Percentiles rank a stretch among this genome's conserved stretches.
Conservation (phyloP, 352 stramenopile species). For the Phytophthora colocasiae region DNA sequence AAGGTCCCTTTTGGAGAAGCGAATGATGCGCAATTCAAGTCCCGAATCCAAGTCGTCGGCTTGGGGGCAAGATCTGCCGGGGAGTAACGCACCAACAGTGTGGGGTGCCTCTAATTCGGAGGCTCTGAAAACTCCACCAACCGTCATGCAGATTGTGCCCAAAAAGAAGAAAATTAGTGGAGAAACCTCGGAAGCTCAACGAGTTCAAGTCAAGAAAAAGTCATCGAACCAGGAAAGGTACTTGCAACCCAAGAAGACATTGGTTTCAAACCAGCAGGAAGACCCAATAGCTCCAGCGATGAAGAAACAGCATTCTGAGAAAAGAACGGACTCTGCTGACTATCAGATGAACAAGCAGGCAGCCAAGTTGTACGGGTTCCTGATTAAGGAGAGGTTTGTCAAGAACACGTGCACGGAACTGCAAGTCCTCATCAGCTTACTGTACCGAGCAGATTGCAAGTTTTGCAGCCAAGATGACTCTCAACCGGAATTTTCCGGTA, state of each 20-base stretch:
- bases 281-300: neutral
- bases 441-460: slow-evolving; percentile 42
- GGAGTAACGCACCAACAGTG: neutral
- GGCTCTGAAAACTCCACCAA: neutral
- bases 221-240: slow-evolving; percentile 22
- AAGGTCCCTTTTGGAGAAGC: slow-evolving; percentile 52
- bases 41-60: neutral
- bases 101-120: neutral
- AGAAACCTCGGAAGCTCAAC: neutral
- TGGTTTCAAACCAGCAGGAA: slow-evolving; percentile 12
- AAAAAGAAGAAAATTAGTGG: slow-evolving; percentile 15
- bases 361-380: slow-evolving; percentile 58
- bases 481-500: neutral
- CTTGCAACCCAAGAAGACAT: slow-evolving; percentile 1
- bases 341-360: slow-evolving; percentile 47
- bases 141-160: neutral
- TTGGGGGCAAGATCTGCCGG: neutral
- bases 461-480: neutral
- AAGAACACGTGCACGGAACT: slow-evolving; percentile 55
- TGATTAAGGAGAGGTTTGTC: slow-evolving; percentile 57
- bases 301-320: neutral
- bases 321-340: neutral
- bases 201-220: slow-evolving; percentile 23
- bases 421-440: slow-evolving; percentile 45
- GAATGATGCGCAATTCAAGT: slow-evolving; percentile 31